These are phyloP conservation scores for Aspergillus awamori DNA, from an alignment of 2,329 filamentous ascomycete species.

Conservation along the genomic window DNA sequence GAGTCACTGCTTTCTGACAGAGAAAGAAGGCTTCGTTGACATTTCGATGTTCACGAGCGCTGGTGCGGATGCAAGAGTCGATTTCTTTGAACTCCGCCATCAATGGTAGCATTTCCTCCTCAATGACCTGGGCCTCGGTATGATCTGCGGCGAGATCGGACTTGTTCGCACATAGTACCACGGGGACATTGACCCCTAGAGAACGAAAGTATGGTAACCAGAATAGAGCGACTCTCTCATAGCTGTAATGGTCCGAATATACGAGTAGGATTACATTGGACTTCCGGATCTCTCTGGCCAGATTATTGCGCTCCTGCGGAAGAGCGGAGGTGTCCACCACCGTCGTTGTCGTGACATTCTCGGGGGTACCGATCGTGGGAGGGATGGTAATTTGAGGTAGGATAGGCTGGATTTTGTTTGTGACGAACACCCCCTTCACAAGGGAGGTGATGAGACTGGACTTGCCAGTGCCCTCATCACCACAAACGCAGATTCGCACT, in stretches of 20 bases:
- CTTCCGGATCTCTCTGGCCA: slow-evolving; percentile 93
- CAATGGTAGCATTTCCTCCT: slow-evolving; percentile 96
- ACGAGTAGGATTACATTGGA: slow-evolving; percentile 96
- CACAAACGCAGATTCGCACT: slow-evolving; percentile 94
- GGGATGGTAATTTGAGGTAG: slow-evolving; percentile 95
- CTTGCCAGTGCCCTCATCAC: slow-evolving; percentile 94
- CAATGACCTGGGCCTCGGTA: slow-evolving; percentile 79
- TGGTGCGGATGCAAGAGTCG: slow-evolving; percentile 94
- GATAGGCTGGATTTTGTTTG: slow-evolving; percentile 90
- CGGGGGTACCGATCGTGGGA: slow-evolving; percentile 86
- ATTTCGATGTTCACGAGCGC: slow-evolving; percentile 87
- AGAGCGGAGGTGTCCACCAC: slow-evolving; percentile 97
- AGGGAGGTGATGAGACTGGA: slow-evolving; percentile 91
- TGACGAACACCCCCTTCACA: slow-evolving; percentile 96
- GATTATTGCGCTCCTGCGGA: slow-evolving; percentile 84
- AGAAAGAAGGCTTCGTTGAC: slow-evolving; percentile 97
- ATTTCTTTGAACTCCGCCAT: slow-evolving; percentile 99
- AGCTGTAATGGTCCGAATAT: slow-evolving; percentile 98
- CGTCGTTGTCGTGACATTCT: slow-evolving; percentile 89
- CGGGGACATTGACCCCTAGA: slow-evolving; percentile 96
- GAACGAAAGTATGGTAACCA: slow-evolving; percentile 99
- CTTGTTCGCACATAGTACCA: slow-evolving; percentile 96
- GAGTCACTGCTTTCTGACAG: slow-evolving; percentile 96
- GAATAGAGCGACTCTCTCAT: slow-evolving; percentile 93
- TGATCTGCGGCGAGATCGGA: slow-evolving; percentile 79